Percentiles rank a stretch among this genome's conserved stretches.
These are phyloP conservation scores for Verticillium dahliae DNA, from an alignment of 2,329 filamentous ascomycete genomes.

Conservation along the genomic window DNA sequence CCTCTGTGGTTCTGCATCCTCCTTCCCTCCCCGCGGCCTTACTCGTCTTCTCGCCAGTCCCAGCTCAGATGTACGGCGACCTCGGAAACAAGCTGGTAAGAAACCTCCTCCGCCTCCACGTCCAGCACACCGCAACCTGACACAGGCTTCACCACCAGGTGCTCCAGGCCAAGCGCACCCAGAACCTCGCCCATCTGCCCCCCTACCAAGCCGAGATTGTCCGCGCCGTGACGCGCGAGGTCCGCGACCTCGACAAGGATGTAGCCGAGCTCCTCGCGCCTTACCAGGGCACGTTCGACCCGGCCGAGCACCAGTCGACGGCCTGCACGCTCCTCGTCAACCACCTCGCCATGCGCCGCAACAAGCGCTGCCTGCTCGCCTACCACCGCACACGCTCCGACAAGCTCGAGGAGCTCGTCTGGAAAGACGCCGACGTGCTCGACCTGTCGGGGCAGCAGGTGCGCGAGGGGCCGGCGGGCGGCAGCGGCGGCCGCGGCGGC, in stretches of 20 bases:
- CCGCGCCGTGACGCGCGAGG: slow-evolving; percentile 80
- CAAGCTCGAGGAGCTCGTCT: slow-evolving; percentile 89
- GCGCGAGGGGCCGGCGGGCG: slow-evolving; percentile 27
- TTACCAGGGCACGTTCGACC: slow-evolving; percentile 81
- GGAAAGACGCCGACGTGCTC: slow-evolving; percentile 79
- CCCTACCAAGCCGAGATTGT: slow-evolving; percentile 91
- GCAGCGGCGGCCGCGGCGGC: slow-evolving; percentile 19
- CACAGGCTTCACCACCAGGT: slow-evolving; percentile 47
- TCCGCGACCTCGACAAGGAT: slow-evolving; percentile 87
- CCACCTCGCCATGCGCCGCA: slow-evolving; percentile 89
- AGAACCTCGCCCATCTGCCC: slow-evolving; percentile 77
- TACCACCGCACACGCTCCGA: slow-evolving; percentile 89
- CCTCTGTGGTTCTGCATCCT: background rate
- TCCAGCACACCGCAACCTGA: background rate
- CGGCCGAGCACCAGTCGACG: slow-evolving; percentile 71
- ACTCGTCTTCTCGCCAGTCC: background rate
- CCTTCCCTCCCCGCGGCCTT: too few species aligned
- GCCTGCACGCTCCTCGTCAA: slow-evolving; percentile 88
- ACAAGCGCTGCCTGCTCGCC: slow-evolving; percentile 90
- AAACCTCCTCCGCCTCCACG: background rate
- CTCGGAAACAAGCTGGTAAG: slow-evolving; percentile 75
- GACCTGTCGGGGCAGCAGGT: slow-evolving; percentile 59
- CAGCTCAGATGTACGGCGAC: slow-evolving; percentile 73
- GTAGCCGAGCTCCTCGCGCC: slow-evolving; percentile 72
- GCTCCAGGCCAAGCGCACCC: slow-evolving; percentile 91